phyloP scores from a whole-genome alignment of 805 yeast species.

The Candida piceae region DNA sequence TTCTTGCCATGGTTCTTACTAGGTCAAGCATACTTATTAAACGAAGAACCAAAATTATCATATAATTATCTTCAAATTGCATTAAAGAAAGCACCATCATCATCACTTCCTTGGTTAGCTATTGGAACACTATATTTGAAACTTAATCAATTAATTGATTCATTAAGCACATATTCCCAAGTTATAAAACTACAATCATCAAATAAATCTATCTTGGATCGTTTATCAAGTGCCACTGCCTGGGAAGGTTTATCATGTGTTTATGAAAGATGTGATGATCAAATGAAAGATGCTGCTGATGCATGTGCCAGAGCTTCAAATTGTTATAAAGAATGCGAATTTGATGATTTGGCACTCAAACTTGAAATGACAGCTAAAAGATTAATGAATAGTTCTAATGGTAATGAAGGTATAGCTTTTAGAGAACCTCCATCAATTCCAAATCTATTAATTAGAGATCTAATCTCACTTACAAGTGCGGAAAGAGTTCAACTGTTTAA shows the following conservation, averaged over 20 bases:
- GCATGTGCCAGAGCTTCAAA: constrained; percentile 49
- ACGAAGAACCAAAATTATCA: constrained; percentile 44
- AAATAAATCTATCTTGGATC: constrained; percentile 32
- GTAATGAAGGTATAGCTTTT: constrained; percentile 41
- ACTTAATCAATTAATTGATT: constrained; percentile 58
- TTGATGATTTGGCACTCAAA: constrained; percentile 34
- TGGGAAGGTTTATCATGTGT: constrained; percentile 65
- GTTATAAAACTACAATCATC: constrained; percentile 50
- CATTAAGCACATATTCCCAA: constrained; percentile 63
- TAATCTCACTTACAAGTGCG: constrained; percentile 37
- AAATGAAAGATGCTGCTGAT: constrained; percentile 53
- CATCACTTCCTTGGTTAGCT: constrained; percentile 63
- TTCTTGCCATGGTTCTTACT: constrained; percentile 55
- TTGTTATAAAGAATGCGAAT: constrained; percentile 45
- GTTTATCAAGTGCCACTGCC: constrained; percentile 44
- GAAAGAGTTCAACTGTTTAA: constrained; percentile 34
- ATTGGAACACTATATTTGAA: constrained; percentile 58
- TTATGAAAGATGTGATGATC: constrained; percentile 60
- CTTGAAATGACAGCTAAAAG: constrained; percentile 41
- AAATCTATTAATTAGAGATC: constrained; percentile 34
- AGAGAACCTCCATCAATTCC: constrained; percentile 48
- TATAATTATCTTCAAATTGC: constrained; percentile 54
- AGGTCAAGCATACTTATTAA: constrained; percentile 46
- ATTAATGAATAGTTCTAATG: constrained; percentile 37
- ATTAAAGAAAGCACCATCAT: constrained; percentile 44